Percentiles rank a stretch among this genome's conserved stretches.
phyloP scores from a whole-genome alignment of 1,284 basidiomycete species.

The Neonothopanus nambi region DNA sequence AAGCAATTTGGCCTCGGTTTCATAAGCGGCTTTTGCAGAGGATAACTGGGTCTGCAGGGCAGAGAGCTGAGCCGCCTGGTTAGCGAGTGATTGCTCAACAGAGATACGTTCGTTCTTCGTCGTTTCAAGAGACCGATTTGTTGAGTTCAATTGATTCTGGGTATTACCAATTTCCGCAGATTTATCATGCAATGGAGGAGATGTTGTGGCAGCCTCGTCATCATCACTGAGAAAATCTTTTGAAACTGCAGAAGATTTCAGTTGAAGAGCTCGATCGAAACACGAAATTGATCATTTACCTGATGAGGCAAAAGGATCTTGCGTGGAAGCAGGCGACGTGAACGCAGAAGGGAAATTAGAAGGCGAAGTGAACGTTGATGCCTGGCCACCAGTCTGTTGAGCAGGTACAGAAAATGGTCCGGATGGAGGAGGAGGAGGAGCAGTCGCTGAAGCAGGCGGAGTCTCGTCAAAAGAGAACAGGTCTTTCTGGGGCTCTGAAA shows the following conservation, averaged over 20 bases:
- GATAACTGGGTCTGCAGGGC: slow-evolving; percentile 75
- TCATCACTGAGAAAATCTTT: slow-evolving; percentile 73
- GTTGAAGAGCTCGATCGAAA: neutral
- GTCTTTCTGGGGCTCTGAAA: slow-evolving; percentile 37
- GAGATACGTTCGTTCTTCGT: slow-evolving; percentile 58
- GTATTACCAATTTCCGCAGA: slow-evolving; percentile 85
- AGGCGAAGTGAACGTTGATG: slow-evolving; percentile 1
- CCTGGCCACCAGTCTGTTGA: slow-evolving; percentile 17
- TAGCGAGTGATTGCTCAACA: slow-evolving; percentile 58
- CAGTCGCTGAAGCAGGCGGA: slow-evolving; percentile 50
- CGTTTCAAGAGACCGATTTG: slow-evolving; percentile 65
- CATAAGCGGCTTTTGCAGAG: slow-evolving; percentile 78
- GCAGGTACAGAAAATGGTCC: slow-evolving; percentile 16
- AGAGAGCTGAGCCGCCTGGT: slow-evolving; percentile 70
- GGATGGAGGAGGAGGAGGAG: slow-evolving; percentile 29
- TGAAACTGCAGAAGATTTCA: slow-evolving; percentile 28
- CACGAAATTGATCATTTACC: slow-evolving; percentile 24
- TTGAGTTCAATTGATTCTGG: slow-evolving; percentile 84
- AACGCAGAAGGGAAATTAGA: slow-evolving; percentile 20
- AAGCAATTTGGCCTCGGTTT: slow-evolving; percentile 81
- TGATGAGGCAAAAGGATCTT: slow-evolving; percentile 41
- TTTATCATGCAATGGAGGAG: slow-evolving; percentile 61
- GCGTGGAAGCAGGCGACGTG: slow-evolving; percentile 23
- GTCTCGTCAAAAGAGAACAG: slow-evolving; percentile 64
- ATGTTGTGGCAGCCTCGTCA: slow-evolving; percentile 52